phyloP scores from a whole-genome alignment of 1,284 basidiomycete genomes.

The Apiotrichum veenhuisii region DNA sequence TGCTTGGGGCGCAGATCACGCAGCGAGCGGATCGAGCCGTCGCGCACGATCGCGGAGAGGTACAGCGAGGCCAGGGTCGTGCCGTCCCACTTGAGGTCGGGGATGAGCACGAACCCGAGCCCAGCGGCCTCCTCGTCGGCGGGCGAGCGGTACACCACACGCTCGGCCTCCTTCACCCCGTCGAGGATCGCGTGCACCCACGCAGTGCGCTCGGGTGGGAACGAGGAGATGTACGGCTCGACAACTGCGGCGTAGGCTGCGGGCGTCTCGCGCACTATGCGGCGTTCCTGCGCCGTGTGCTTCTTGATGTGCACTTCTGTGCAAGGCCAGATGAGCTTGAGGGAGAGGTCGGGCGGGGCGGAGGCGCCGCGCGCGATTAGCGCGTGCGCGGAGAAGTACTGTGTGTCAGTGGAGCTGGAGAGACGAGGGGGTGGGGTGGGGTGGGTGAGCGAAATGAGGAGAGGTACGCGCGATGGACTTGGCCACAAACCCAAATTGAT shows the following conservation, averaged over 20 bases:
- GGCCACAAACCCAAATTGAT: too few relatives aligned
- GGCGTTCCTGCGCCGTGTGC: conserved; percentile 71
- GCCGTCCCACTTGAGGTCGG: conserved; percentile 93
- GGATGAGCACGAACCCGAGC: conserved; percentile 72
- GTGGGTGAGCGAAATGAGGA: not conserved
- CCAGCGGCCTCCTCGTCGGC: conserved; percentile 29
- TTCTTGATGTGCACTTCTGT: conserved; percentile 79
- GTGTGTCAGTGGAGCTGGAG: not conserved
- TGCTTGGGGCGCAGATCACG: conserved; percentile 67
- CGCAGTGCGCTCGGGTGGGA: conserved; percentile 69
- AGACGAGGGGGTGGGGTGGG: not conserved
- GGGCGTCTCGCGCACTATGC: conserved; percentile 77
- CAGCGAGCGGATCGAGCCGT: conserved; percentile 60
- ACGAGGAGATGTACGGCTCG: conserved; percentile 69
- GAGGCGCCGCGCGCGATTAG: conserved; percentile 20
- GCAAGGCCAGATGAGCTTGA: conserved; percentile 75
- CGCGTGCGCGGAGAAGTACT: conserved; percentile 49
- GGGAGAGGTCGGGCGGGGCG: conserved; percentile 37
- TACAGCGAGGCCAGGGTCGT: conserved; percentile 61
- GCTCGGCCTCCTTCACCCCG: conserved; percentile 73
- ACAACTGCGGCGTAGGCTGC: conserved; percentile 66
- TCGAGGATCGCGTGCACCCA: conserved; percentile 88
- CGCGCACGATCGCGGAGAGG: conserved; percentile 65
- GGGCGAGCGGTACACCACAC: conserved; percentile 65
- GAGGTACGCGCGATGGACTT: too few relatives aligned